A percentile compares a stretch with the other conserved stretches of the same genome.
Conservation (phyloP, 352 stramenopile species). For the Peronospora belbahrii region DNA sequence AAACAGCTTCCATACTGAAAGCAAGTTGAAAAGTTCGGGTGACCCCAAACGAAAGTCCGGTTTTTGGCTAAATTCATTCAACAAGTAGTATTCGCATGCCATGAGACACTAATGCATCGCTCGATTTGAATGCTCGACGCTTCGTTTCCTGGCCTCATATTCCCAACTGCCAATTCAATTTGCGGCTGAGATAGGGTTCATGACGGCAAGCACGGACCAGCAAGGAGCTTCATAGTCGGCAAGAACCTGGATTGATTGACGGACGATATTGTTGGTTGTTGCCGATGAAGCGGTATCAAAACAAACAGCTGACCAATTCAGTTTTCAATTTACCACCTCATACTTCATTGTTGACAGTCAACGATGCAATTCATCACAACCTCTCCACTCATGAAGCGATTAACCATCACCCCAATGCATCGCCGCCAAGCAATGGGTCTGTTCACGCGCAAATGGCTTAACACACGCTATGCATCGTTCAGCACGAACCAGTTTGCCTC, state of each 20-base stretch:
- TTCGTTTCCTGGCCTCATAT: constrained; percentile 2
- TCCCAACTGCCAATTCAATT: constrained; percentile 6
- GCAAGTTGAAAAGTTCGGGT: too few relatives aligned
- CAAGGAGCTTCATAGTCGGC: background rate
- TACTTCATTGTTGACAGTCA: too few relatives aligned
- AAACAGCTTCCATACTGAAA: too few relatives aligned
- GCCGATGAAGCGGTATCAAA: too few relatives aligned
- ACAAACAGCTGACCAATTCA: too few relatives aligned
- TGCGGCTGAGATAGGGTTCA: background rate
- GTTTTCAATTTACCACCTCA: constrained; percentile 21
- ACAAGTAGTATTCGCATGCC: constrained; percentile 5
- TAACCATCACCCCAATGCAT: background rate
- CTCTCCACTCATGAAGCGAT: constrained; percentile 6
- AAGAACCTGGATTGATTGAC: too few relatives aligned
- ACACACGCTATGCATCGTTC: background rate
- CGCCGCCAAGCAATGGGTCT: constrained; percentile 2
- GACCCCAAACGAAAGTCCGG: too few relatives aligned
- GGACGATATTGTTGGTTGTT: too few relatives aligned
- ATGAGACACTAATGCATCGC: constrained; percentile 3
- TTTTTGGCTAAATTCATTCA: constrained; percentile 7
- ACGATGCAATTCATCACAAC: constrained; percentile 7
- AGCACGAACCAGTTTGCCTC: constrained; percentile 6
- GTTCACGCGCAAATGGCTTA: constrained; percentile 5
- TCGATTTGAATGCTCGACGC: constrained; percentile 5
- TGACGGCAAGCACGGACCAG: constrained; percentile 6